phyloP scores from a whole-genome alignment of 1,284 basidiomycete species.

The Wallemia hederae region DNA sequence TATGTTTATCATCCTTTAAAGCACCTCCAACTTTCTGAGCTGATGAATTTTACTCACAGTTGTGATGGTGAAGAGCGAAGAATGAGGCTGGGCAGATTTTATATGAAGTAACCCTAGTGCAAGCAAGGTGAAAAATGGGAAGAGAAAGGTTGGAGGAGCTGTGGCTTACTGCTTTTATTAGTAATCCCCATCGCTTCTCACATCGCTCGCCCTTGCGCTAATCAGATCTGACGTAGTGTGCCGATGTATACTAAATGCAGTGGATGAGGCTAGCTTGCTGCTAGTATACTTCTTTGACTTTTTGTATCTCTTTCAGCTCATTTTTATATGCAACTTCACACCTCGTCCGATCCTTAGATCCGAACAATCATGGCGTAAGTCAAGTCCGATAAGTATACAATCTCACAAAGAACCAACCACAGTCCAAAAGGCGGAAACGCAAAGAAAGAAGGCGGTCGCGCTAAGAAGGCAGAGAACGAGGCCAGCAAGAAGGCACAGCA shows the following conservation, averaged over 20 bases:
- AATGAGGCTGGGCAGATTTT: not conserved
- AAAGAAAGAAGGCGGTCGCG: constrained; percentile 60
- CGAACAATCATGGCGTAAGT: not conserved
- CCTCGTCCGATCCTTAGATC: not conserved
- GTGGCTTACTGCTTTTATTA: too few relatives aligned
- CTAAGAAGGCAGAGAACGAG: constrained; percentile 82
- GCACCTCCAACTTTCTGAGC: not conserved
- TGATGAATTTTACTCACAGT: not conserved
- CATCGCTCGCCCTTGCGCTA: too few relatives aligned
- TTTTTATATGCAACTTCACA: not conserved
- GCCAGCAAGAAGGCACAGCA: constrained; percentile 32
- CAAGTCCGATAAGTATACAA: constrained; percentile 5
- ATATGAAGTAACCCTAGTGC: not conserved
- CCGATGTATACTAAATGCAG: not conserved
- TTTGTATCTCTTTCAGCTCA: not conserved
- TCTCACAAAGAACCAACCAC: constrained; percentile 37
- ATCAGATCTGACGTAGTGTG: not conserved
- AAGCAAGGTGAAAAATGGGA: not conserved
- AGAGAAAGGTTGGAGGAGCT: too few relatives aligned
- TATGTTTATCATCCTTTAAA: not conserved
- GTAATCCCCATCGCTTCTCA: too few relatives aligned
- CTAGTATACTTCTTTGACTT: too few relatives aligned
- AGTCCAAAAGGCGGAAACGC: constrained; percentile 36
- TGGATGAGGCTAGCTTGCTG: too few relatives aligned
- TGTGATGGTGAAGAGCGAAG: not conserved